A percentile compares a stretch with the other conserved stretches of the same genome.
phyloP scores from a whole-genome alignment of 306 rosid species.

The Cyamopsis tetragonoloba region DNA sequence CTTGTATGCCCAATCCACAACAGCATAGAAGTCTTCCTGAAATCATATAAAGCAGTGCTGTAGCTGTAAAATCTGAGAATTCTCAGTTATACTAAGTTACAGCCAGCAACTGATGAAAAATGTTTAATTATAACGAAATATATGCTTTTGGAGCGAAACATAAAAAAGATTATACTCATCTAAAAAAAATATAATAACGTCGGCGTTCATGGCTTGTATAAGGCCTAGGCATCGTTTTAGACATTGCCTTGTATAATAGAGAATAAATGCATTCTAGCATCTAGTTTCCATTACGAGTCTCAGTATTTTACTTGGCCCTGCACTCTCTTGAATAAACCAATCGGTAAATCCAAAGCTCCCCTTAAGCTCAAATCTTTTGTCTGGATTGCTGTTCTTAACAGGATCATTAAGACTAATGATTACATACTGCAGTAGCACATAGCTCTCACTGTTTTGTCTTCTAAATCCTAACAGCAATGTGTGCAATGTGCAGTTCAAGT shows the following conservation, averaged over 20 bases:
- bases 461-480: too few relatives aligned
- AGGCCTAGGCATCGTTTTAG: not conserved
- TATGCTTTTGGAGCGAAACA: not conserved
- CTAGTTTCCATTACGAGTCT: slow-evolving; percentile 3
- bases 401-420: not conserved
- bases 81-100: slow-evolving; percentile 8
- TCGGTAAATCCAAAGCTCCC: not conserved
- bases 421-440: not conserved
- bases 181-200: not conserved
- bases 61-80: slow-evolving; percentile 5
- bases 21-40: slow-evolving; percentile 98
- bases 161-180: not conserved
- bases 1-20: slow-evolving; percentile 99
- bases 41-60: slow-evolving; percentile 31
- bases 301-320: not conserved
- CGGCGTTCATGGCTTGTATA: slow-evolving; percentile 3
- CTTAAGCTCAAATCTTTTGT: not conserved
- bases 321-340: not conserved
- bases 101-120: not conserved
- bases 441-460: not conserved
- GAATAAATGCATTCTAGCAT: slow-evolving; percentile 7
- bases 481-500: not conserved
- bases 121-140: not conserved
- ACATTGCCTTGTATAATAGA: not conserved
- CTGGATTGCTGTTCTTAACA: not conserved